Conservation (phyloP, 805 yeast genomes). For the Yarrowia keelungensis region DNA sequence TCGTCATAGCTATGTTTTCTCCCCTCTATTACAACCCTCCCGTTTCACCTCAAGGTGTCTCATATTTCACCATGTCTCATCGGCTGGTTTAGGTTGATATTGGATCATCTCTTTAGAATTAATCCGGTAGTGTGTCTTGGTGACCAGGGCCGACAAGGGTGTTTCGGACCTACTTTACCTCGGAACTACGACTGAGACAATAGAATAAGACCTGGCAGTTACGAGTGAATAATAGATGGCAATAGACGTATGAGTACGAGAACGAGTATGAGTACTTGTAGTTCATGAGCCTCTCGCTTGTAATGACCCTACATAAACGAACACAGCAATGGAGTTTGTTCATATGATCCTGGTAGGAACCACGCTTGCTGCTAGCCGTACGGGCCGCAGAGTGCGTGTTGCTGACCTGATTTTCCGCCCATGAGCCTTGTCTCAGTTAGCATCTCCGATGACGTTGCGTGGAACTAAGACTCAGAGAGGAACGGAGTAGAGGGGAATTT, state of each 20-base stretch:
- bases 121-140: slow-evolving; percentile 4
- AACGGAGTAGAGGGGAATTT: no score
- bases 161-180: background rate
- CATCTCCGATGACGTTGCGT: slow-evolving; percentile 1
- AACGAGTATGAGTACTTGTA: no score
- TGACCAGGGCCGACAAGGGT: slow-evolving; percentile 7
- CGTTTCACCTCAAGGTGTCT: no score
- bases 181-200: background rate
- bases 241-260: no score
- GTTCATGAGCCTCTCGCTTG: no score
- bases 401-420: background rate
- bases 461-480: no score
- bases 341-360: no score
- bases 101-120: background rate
- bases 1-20: no score
- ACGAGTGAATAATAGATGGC: background rate
- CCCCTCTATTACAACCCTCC: no score
- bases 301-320: no score
- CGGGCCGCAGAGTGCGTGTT: background rate
- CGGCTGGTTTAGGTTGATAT: background rate
- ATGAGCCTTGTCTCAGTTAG: background rate
- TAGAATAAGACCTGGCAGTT: background rate
- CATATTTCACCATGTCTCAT: background rate
- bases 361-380: background rate
- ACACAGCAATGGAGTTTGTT: no score